Conservation (phyloP, 805 yeast genomes). For the Lipomyces lipofer region DNA sequence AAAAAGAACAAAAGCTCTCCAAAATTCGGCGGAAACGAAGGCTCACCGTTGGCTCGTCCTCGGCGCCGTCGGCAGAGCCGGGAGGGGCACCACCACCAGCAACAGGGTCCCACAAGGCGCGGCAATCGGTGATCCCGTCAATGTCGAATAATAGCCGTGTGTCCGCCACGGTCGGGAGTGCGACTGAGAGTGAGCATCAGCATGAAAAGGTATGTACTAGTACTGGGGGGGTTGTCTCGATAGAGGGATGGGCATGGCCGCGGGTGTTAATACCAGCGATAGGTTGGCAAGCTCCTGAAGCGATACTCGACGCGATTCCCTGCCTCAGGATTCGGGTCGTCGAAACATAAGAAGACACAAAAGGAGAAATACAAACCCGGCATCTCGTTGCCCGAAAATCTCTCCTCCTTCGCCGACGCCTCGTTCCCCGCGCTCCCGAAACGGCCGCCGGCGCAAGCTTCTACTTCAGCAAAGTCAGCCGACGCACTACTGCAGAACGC, state of each 20-base stretch:
- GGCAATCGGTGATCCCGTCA: constrained; percentile 30
- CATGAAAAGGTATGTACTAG: constrained; percentile 18
- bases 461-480: background rate
- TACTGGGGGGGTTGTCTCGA: too few species aligned
- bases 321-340: background rate
- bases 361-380: constrained; percentile 16
- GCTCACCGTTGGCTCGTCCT: background rate
- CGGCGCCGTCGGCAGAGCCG: constrained; percentile 4
- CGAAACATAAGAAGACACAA: constrained; percentile 3
- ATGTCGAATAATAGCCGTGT: constrained; percentile 23
- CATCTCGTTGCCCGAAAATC: constrained; percentile 8
- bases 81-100: background rate
- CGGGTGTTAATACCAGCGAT: background rate
- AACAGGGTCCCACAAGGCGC: background rate
- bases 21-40: constrained; percentile 14
- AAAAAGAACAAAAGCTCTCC: background rate
- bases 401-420: constrained; percentile 3
- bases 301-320: constrained; percentile 24
- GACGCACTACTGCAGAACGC: too few species aligned
- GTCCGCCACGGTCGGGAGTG: background rate
- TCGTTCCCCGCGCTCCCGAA: background rate
- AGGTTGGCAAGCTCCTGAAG: constrained; percentile 30
- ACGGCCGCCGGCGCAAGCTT: background rate
- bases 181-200: background rate
- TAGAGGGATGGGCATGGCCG: background rate